Conservation (phyloP, 352 stramenopile species). For the Thraustotheca clavata region DNA sequence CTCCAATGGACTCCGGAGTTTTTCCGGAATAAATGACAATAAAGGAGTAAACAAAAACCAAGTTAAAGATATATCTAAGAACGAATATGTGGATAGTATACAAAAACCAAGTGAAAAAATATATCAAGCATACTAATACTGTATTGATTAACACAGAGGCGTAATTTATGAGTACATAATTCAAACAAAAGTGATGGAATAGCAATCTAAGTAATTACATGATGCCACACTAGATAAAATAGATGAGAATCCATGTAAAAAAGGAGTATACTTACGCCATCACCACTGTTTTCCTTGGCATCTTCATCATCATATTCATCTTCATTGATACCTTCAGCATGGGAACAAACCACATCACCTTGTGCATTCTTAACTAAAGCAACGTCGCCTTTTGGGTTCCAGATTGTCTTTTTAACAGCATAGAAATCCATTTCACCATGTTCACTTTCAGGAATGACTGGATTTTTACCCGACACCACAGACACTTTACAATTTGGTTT, state of each 20-base stretch:
- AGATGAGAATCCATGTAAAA: not conserved
- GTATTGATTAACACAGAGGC: not conserved
- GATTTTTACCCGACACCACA: conserved; percentile 57
- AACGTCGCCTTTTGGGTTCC: conserved; percentile 59
- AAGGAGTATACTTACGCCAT: conserved; percentile 31
- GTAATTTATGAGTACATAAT: conserved; percentile 12
- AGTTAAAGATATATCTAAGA: no score
- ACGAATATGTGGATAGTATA: no score
- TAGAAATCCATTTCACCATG: conserved; percentile 69
- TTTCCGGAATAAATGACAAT: no score
- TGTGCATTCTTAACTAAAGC: conserved; percentile 50
- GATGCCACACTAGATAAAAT: conserved; percentile 28
- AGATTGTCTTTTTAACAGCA: conserved; percentile 69
- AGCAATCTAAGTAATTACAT: conserved; percentile 30
- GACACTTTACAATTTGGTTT: conserved; percentile 56
- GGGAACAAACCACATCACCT: conserved; percentile 26
- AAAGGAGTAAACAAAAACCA: no score
- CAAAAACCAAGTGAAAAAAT: not conserved
- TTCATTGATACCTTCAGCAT: conserved; percentile 11
- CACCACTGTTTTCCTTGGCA: conserved; percentile 18
- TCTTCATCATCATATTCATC: conserved; percentile 17
- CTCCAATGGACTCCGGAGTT: no score
- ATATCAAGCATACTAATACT: not conserved
- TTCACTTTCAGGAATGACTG: conserved; percentile 31
- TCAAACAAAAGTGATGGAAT: conserved; percentile 2